These are phyloP conservation scores for Leccinum disarticulatum DNA, from an alignment of 768 basidiomycete species.

Conservation along the genomic window DNA sequence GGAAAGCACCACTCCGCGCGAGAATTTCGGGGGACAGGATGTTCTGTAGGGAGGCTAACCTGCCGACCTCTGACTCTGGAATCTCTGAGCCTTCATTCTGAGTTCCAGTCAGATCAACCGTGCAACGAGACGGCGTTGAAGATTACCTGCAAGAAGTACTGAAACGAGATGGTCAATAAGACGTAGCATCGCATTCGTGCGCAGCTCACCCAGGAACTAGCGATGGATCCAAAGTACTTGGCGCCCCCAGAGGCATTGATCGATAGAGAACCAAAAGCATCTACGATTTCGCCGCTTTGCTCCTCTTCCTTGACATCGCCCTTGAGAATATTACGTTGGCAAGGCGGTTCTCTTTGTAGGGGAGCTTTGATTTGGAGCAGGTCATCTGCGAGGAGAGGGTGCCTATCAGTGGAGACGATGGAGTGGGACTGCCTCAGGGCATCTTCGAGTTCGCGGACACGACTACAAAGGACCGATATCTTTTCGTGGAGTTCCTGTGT, in stretches of 20 bases:
- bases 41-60: slow-evolving; percentile 48
- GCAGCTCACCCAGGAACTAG: slow-evolving; percentile 65
- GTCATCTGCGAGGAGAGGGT: slow-evolving; percentile 71
- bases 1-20: slow-evolving; percentile 62
- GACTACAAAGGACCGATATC: slow-evolving; percentile 68
- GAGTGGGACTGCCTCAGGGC: slow-evolving; percentile 59
- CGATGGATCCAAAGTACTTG: slow-evolving; percentile 74
- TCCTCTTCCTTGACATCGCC: slow-evolving; percentile 60
- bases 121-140: neutral
- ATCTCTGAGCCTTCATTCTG: slow-evolving; percentile 65
- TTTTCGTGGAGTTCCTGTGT: slow-evolving; percentile 84
- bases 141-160: slow-evolving; percentile 75
- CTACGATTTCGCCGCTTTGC: slow-evolving; percentile 63
- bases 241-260: slow-evolving; percentile 70
- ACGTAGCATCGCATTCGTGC: neutral
- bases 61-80: slow-evolving; percentile 47
- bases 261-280: slow-evolving; percentile 78
- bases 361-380: slow-evolving; percentile 75
- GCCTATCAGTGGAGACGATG: slow-evolving; percentile 55
- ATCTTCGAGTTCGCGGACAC: slow-evolving; percentile 78
- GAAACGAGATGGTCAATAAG: slow-evolving; percentile 8
- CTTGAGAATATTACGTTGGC: slow-evolving; percentile 38
- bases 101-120: slow-evolving; percentile 11
- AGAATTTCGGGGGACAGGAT: slow-evolving; percentile 65
- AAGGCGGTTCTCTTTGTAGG: slow-evolving; percentile 61